These are phyloP conservation scores for Calonectria hawksworthii DNA, from an alignment of 2,329 filamentous ascomycete species.

Conservation along the genomic window DNA sequence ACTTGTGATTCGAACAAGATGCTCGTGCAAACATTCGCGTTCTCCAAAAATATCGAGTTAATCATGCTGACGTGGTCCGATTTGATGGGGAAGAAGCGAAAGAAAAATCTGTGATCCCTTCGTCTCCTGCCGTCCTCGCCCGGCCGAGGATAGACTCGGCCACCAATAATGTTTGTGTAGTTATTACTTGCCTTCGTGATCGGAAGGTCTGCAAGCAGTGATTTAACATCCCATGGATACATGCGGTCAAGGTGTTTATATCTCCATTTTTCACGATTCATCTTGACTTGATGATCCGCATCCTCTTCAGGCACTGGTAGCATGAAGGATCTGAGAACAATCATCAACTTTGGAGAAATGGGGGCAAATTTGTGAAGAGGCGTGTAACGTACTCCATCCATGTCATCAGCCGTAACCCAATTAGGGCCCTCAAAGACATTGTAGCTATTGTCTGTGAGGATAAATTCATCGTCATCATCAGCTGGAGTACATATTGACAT, in stretches of 20 bases:
- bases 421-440: conserved; percentile 17
- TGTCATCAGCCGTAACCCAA: not conserved
- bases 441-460: conserved; percentile 11
- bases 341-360: conserved; percentile 13
- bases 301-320: not conserved
- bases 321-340: not conserved
- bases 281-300: not conserved
- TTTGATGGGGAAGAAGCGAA: conserved; percentile 14
- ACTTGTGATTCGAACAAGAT: conserved; percentile 8
- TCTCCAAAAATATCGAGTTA: conserved; percentile 10
- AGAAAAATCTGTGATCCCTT: conserved; percentile 16
- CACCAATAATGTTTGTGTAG: not conserved
- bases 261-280: no score
- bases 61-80: not conserved
- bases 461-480: not conserved
- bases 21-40: not conserved
- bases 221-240: not conserved
- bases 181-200: conserved; percentile 13
- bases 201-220: conserved; percentile 14
- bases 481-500: conserved; percentile 11
- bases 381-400: not conserved
- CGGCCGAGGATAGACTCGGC: accelerated
- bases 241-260: no score
- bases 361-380: conserved; percentile 6
- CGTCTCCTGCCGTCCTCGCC: not conserved